These are phyloP conservation scores for Acephala macrosclerotiorum DNA, from an alignment of 2,329 filamentous ascomycete genomes.

Conservation along the genomic window DNA sequence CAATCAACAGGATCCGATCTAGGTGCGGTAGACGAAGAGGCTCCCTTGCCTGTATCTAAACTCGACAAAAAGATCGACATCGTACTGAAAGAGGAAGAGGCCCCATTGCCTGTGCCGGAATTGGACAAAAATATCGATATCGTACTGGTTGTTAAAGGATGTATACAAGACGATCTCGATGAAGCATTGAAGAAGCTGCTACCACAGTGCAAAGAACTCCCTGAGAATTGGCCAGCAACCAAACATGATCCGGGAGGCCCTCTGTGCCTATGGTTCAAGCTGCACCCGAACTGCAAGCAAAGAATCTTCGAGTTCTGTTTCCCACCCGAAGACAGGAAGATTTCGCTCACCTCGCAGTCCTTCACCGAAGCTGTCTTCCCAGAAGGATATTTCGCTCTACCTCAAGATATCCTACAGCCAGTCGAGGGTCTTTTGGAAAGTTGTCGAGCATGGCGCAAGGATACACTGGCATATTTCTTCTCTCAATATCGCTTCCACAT, in stretches of 20 bases:
- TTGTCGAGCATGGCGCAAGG: constrained; percentile 34
- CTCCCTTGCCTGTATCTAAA: constrained; percentile 15
- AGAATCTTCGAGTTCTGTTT: constrained; percentile 41
- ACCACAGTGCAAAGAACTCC: not conserved
- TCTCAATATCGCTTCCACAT: constrained; percentile 43
- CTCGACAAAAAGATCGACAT: constrained; percentile 31
- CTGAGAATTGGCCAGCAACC: constrained; percentile 1
- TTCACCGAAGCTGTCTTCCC: constrained; percentile 37
- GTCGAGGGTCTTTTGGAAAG: constrained; percentile 35
- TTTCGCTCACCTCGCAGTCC: constrained; percentile 38
- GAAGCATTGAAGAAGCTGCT: not conserved
- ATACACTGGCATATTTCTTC: constrained; percentile 45
- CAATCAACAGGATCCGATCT: not conserved
- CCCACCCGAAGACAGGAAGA: constrained; percentile 30
- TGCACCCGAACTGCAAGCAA: constrained; percentile 33
- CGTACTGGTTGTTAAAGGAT: not conserved
- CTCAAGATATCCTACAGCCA: constrained; percentile 37
- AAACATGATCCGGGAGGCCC: not conserved
- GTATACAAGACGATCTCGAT: not conserved
- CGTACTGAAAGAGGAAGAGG: too few species aligned
- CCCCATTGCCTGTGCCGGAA: too few species aligned
- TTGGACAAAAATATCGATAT: not conserved
- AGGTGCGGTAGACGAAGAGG: not conserved
- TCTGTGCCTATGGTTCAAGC: constrained; percentile 23
- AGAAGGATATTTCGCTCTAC: constrained; percentile 35